Base-by-base conservation (phyloP, 768 basidiomycete species). In the Clitopilus passeckerianus region DNA sequence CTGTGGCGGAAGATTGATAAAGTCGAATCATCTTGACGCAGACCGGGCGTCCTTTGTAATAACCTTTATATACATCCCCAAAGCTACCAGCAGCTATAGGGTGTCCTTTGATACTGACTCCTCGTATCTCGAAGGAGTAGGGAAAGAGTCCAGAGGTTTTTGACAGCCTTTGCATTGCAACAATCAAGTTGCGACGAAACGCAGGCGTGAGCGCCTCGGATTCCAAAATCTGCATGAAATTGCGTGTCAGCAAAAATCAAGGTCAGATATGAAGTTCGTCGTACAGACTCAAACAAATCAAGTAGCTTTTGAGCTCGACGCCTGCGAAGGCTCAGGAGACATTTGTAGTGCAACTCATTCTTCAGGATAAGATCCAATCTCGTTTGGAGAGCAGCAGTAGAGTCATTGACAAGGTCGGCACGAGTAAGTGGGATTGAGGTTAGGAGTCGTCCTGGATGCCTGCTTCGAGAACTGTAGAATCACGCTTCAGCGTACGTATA, bases 11-110 rank as follows among this genome's bases (percentile, higher is more conserved):
- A 3, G 44, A 43, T 18, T 56, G 20, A 37, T 57, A 63, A n/a
- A 63, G 20, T 8, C 60, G 57, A 37, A 63, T 61, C 8, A 53
- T 46, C 55, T 63, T 63, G 14, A 63, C 54, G 57, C 59, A 63
- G 2, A 63, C 57, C 15, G 18, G 46, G 18, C 56, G 18, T 5
- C 63, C 63, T n/a, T 54, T 24, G 14, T 44, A 57, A n/a, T 12
- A 14, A 10, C 60, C 63, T 54, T 54, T 53, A 33, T 63, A 53
- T 10, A 63, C 60, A 35, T 63, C 63, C 12, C 46, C 57, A 23
- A 58, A 60, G 3, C 44, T 55, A 5, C 60, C 60, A 24, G 44
- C 34, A 54, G 50, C 55, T 9, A 54, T 34, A 24, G 63, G 60
- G 14, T 30, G 22, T 14, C 52, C 57, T n/a, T 57, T n/a, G 23